phyloP scores from a whole-genome alignment of 352 stramenopile genomes.

The Globisporangium splendens region DNA sequence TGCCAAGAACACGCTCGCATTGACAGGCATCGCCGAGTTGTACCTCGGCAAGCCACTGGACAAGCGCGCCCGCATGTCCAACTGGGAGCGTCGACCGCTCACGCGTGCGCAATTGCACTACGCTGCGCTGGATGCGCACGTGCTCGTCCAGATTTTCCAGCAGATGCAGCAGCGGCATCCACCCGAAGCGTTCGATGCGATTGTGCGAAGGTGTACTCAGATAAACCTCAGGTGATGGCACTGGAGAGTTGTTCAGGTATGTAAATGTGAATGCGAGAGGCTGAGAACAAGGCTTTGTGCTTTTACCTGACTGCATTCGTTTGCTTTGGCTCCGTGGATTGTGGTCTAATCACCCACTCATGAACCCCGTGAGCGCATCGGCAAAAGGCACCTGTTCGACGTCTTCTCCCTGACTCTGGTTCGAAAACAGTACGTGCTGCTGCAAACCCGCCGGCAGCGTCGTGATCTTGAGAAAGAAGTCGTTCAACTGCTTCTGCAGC shows the following conservation, averaged over 20 bases:
- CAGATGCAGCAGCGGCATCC: constrained; percentile 44
- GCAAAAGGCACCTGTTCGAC: constrained; percentile 49
- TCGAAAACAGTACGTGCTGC: constrained; percentile 59
- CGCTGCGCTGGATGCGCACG: constrained; percentile 64
- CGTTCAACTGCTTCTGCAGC: constrained; percentile 74
- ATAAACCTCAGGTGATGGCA: constrained; percentile 30
- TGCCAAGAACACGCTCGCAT: constrained; percentile 27
- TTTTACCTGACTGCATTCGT: neutral
- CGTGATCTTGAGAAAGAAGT: constrained; percentile 75
- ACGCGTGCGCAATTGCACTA: constrained; percentile 66
- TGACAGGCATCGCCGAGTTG: constrained; percentile 43
- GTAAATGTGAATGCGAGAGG: neutral
- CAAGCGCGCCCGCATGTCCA: constrained; percentile 68
- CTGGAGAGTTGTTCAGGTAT: no score
- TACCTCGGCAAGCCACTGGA: constrained; percentile 70
- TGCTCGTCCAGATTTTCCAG: constrained; percentile 58
- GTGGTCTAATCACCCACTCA: constrained; percentile 38
- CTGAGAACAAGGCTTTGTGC: neutral
- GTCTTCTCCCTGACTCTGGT: constrained; percentile 21
- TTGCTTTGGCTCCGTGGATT: neutral
- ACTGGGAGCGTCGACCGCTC: constrained; percentile 72
- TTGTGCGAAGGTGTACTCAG: constrained; percentile 35
- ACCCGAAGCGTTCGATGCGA: constrained; percentile 21
- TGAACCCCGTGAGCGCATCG: constrained; percentile 69
- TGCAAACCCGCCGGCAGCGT: constrained; percentile 63